Base-by-base conservation (phyloP, 768 basidiomycete genomes). In the Xanthoconium stramineum region DNA sequence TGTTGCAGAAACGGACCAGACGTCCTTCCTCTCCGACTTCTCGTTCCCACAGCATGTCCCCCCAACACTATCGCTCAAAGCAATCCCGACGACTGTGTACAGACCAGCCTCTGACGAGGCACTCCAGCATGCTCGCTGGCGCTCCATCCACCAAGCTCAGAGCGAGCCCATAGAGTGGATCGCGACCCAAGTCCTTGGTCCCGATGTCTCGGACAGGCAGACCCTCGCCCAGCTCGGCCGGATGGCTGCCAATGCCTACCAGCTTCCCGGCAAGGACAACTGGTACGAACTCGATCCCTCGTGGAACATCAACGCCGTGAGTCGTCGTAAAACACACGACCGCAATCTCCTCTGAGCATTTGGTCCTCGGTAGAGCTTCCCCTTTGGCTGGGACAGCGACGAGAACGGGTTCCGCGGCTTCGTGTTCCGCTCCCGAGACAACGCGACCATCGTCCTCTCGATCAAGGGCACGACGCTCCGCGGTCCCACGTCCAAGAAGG, bases 221-320 rank as follows among this genome's bases (percentile, higher is more conserved):
- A 97, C 94, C 0, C 74, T 98, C 7, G 77, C 80, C 3, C 86
- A 93, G 67, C 79, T 98, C 30, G 94, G 89, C 9, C 75, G 90
- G 55, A 95, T 98, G 88, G 78, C 86, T 11, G 90, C 85, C 36
- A 91, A 98, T 67, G 95, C 96, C 2, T 98, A 98, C 73, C 83
- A 86, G 12, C 69, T 83, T 32, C 88, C 89, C 15, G 83, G 84
- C 7, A 73, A 77, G 63, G 78, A 75, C 48, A 85, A 84, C 48
- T 97, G 94, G 95, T 95, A 89, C 61, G 86, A 91, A 33, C 71
- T 93, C 3, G 89, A 89, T 64, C 66, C 72, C 3, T 75, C 80
- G 1, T 98, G 89, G 89, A 94, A 92, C 58, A 44, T 58, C 50
- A 71, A 78, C 62, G 51, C 80, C 74, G 66, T 60, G 73, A 30